phyloP scores from a whole-genome alignment of 2,329 filamentous ascomycete species.

The Eutypella sp. region DNA sequence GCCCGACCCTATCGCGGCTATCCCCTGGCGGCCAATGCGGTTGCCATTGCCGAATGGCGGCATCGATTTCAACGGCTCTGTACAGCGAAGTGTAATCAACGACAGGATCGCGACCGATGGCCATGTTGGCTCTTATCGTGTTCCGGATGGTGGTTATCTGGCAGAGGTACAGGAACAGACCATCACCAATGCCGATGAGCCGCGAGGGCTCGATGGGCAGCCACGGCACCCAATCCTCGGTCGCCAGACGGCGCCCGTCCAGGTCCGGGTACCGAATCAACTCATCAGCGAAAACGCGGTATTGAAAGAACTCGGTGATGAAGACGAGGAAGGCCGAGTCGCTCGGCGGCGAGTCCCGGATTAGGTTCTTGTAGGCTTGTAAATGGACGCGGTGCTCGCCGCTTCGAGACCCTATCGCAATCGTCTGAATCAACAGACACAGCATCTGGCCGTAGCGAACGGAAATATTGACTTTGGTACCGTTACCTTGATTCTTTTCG shows the following conservation, averaged over 20 bases:
- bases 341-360: slow-evolving; percentile 55
- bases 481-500: slow-evolving; percentile 35
- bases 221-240: slow-evolving; percentile 39
- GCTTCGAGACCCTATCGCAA: slow-evolving; percentile 49
- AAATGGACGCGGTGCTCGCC: slow-evolving; percentile 80
- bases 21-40: slow-evolving; percentile 57
- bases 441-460: slow-evolving; percentile 60
- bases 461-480: slow-evolving; percentile 41
- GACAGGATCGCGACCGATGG: slow-evolving; percentile 55
- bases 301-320: slow-evolving; percentile 77
- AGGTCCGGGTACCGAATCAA: slow-evolving; percentile 46
- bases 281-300: slow-evolving; percentile 67
- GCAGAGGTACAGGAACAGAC: slow-evolving; percentile 72
- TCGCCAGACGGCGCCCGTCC: slow-evolving; percentile 32
- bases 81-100: slow-evolving; percentile 71
- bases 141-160: slow-evolving; percentile 76
- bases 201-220: slow-evolving; percentile 42
- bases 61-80: slow-evolving; percentile 70
- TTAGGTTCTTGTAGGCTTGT: slow-evolving; percentile 66
- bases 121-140: slow-evolving; percentile 64
- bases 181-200: slow-evolving; percentile 78
- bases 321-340: slow-evolving; percentile 61
- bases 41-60: slow-evolving; percentile 68
- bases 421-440: slow-evolving; percentile 53
- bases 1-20: slow-evolving; percentile 48